These are phyloP conservation scores for Guyanaporus albipodus DNA, from an alignment of 768 basidiomycete genomes.

Conservation along the genomic window DNA sequence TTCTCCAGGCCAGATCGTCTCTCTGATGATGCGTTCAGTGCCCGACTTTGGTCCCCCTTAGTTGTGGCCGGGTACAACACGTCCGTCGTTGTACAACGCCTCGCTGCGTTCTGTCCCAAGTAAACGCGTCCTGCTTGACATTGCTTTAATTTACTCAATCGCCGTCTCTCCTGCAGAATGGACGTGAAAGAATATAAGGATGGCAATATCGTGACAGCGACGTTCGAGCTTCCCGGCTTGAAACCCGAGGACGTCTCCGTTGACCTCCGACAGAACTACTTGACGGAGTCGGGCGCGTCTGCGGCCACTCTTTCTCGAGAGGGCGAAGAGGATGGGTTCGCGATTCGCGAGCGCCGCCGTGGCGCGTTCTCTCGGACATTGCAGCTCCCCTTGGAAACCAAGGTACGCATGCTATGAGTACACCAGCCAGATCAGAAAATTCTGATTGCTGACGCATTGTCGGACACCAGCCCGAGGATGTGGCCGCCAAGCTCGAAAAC, in stretches of 20 bases:
- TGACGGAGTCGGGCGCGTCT: slow-evolving; percentile 47
- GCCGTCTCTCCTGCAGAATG: slow-evolving; percentile 27
- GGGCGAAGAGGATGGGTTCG: slow-evolving; percentile 35
- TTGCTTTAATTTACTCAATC: background rate
- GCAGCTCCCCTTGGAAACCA: slow-evolving; percentile 43
- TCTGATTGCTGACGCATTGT: background rate
- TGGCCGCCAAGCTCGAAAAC: slow-evolving; percentile 46
- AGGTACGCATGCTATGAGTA: slow-evolving; percentile 30
- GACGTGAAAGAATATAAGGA: slow-evolving; percentile 44
- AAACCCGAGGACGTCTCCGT: slow-evolving; percentile 46
- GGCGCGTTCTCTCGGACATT: slow-evolving; percentile 46
- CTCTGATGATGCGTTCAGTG: background rate
- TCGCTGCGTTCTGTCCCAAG: background rate
- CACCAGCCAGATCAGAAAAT: background rate
- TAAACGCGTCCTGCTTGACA: background rate
- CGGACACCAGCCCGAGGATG: slow-evolving; percentile 42
- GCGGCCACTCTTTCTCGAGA: slow-evolving; percentile 3
- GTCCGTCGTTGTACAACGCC: background rate
- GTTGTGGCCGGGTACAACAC: background rate
- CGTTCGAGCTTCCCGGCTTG: slow-evolving; percentile 54
- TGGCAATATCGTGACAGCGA: slow-evolving; percentile 43
- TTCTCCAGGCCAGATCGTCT: background rate
- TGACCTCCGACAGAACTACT: slow-evolving; percentile 42
- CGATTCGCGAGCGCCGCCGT: slow-evolving; percentile 40
- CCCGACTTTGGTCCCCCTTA: background rate